These are phyloP conservation scores for Pogostemon cablin DNA, from an alignment of 257 asterid genomes.

Conservation along the genomic window DNA sequence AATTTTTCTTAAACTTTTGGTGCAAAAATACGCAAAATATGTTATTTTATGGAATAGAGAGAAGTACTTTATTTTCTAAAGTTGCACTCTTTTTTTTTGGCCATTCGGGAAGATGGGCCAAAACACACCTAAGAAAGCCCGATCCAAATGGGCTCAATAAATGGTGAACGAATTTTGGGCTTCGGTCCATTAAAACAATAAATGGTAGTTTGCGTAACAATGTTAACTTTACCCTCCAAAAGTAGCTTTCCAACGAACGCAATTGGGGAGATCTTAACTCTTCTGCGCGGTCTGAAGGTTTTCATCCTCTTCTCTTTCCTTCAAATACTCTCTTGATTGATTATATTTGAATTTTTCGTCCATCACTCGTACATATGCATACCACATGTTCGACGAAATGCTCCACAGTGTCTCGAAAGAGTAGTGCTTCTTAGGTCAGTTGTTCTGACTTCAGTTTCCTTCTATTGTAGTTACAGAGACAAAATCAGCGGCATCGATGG, in stretches of 20 bases:
- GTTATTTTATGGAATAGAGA: too few relatives aligned
- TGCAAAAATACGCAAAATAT: too few relatives aligned
- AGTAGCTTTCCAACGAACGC: neutral
- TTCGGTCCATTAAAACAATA: too few relatives aligned
- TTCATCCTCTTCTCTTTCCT: neutral
- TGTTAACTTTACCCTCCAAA: neutral
- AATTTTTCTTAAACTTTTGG: too few relatives aligned
- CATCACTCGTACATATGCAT: slow-evolving; percentile 13
- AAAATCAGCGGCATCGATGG: slow-evolving; percentile 47
- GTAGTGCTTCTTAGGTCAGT: slow-evolving; percentile 19
- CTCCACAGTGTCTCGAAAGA: slow-evolving; percentile 11
- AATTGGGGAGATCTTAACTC: neutral
- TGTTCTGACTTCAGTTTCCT: slow-evolving; percentile 1
- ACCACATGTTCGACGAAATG: slow-evolving; percentile 44
- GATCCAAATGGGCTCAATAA: too few relatives aligned
- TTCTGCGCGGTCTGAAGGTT: slow-evolving; percentile 16
- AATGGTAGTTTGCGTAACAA: too few relatives aligned
- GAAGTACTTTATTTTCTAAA: too few relatives aligned
- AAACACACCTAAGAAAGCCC: too few relatives aligned
- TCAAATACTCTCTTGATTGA: neutral
- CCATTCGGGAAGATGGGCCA: too few relatives aligned
- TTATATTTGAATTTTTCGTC: neutral
- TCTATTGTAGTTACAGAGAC: slow-evolving; percentile 28
- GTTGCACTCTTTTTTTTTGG: too few relatives aligned
- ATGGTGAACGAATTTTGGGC: too few relatives aligned